Conservation (phyloP, 208 protist genomes). For the Acanthamoeba sp. region DNA sequence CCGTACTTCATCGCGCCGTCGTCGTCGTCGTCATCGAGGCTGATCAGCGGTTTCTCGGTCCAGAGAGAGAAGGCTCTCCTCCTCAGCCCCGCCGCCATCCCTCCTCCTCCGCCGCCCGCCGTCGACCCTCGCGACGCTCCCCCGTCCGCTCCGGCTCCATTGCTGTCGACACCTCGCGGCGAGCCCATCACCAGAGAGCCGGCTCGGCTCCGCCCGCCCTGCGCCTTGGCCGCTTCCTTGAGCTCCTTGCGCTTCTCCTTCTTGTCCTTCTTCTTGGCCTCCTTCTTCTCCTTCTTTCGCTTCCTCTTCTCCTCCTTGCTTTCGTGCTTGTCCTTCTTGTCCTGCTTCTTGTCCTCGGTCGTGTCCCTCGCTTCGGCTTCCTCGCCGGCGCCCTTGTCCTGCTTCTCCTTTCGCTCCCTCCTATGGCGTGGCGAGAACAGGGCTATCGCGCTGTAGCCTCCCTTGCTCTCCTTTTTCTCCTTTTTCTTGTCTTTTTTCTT, state of each 20-base stretch:
- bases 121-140: background rate
- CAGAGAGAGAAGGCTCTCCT: constrained; percentile 47
- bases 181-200: background rate
- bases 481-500: background rate
- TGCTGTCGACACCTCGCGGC: background rate
- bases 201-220: background rate
- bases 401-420: background rate
- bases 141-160: no score
- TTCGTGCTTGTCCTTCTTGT: background rate
- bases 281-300: background rate
- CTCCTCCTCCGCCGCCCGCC: background rate
- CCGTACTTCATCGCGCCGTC: background rate
- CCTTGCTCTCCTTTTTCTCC: background rate
- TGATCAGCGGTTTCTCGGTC: background rate
- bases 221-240: background rate
- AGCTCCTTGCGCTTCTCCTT: background rate
- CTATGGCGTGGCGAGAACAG: background rate
- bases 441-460: background rate
- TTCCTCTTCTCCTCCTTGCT: background rate
- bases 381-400: background rate
- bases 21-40: background rate
- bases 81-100: background rate
- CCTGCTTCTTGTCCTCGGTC: background rate
- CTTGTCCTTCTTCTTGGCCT: background rate
- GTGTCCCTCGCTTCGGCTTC: background rate